phyloP scores from a whole-genome alignment of 768 basidiomycete genomes.

The Leccinum uliginosum region DNA sequence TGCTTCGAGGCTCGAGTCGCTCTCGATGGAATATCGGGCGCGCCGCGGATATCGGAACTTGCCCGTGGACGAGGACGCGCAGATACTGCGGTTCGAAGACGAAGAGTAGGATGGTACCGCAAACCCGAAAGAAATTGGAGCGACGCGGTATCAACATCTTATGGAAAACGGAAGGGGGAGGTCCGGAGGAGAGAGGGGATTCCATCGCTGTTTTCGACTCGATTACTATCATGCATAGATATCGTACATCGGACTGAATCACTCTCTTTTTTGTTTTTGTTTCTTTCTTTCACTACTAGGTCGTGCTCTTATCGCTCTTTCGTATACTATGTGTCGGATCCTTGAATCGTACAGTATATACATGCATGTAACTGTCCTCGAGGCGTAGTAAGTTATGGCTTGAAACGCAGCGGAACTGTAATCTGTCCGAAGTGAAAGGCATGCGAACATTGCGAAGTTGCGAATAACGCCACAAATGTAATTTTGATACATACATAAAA shows the following conservation, averaged over 20 bases:
- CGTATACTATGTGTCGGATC: not conserved
- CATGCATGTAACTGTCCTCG: not conserved
- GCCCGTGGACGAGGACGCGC: conserved; percentile 85
- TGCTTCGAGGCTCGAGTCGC: conserved; percentile 40
- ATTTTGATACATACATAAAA: too few relatives aligned
- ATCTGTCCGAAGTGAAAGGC: too few relatives aligned
- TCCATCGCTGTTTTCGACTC: not conserved
- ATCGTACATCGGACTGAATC: not conserved
- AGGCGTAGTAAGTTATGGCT: too few relatives aligned
- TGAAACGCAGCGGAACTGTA: too few relatives aligned
- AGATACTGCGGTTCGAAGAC: conserved; percentile 80
- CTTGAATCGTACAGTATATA: not conserved
- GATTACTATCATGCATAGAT: not conserved
- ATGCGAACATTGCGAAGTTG: too few relatives aligned
- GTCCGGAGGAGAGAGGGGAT: not conserved
- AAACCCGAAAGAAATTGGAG: not conserved
- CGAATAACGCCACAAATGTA: too few relatives aligned
- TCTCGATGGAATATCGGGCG: conserved; percentile 37
- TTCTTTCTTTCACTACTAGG: not conserved
- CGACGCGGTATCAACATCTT: not conserved
- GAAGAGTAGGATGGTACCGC: conserved; percentile 40
- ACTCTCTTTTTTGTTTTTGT: not conserved
- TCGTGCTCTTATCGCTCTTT: not conserved
- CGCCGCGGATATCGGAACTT: conserved; percentile 72
- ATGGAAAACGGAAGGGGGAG: not conserved